Evolutionary conservation across 768 basidiomycete species (phyloP).

Genomic region (Kwoniella pini): DNA sequence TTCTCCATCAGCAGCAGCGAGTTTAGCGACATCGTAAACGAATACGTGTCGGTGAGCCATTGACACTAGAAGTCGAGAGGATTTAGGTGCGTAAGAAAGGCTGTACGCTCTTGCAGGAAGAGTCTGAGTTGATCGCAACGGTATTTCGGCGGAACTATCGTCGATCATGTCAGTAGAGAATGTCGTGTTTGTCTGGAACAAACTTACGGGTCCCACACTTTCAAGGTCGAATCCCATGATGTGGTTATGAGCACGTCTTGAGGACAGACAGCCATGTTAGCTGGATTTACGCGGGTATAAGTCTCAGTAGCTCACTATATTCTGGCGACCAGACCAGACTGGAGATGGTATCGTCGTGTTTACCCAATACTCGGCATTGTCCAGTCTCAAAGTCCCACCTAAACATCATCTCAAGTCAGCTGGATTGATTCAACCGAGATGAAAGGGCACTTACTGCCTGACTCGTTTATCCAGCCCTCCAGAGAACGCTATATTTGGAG

Average conservation of each 20-base stretch:
- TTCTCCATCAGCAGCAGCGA: conserved; percentile 56
- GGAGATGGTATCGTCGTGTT: conserved; percentile 77
- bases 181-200: conserved; percentile 57
- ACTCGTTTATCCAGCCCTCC: conserved; percentile 85
- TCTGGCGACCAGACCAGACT: conserved; percentile 70
- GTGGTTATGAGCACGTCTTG: conserved; percentile 77
- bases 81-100: conserved; percentile 67
- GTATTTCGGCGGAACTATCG: conserved; percentile 55
- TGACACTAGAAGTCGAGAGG: conserved; percentile 79
- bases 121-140: conserved; percentile 64
- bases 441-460: conserved; percentile 65
- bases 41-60: conserved; percentile 89
- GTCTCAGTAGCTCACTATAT: conserved; percentile 65
- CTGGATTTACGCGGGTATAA: too few species aligned
- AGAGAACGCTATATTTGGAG: conserved; percentile 70
- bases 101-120: conserved; percentile 84
- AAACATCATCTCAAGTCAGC: neutral
- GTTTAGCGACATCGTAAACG: conserved; percentile 81
- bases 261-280: too few species aligned
- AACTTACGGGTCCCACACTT: conserved; percentile 72
- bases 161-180: too few species aligned
- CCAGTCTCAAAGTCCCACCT: conserved; percentile 79
- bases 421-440: neutral
- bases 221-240: conserved; percentile 88
- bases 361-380: conserved; percentile 71